Evolutionary conservation across 2,329 filamentous ascomycete species (phyloP).

Genomic region (Zymoseptoria crescenta): DNA sequence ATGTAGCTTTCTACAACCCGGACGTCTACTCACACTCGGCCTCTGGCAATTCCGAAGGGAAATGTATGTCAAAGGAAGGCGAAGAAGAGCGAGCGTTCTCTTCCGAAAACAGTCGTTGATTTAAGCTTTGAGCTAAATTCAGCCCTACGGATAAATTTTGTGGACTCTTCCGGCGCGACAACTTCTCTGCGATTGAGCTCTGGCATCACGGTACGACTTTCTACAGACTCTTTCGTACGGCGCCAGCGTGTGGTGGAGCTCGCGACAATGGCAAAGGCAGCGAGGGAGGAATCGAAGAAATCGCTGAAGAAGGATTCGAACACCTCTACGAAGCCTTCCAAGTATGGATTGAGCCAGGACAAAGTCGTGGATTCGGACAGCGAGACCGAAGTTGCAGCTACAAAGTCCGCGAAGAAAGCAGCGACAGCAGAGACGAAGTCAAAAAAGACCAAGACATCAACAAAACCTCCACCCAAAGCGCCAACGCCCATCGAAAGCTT

Average conservation of each 20-base stretch:
- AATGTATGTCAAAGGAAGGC: neutral
- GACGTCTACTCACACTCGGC: too few relatives aligned
- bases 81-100: neutral
- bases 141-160: neutral
- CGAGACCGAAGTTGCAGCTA: constrained; percentile 26
- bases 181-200: neutral
- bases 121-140: neutral
- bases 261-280: constrained; percentile 3
- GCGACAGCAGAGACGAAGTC: neutral
- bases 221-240: neutral
- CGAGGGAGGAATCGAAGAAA: constrained; percentile 13
- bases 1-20: too few relatives aligned
- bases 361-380: constrained; percentile 24
- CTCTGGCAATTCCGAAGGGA: too few relatives aligned
- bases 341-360: constrained; percentile 15
- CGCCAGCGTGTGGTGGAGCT: constrained; percentile 4
- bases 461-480: constrained; percentile 3
- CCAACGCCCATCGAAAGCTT: constrained; percentile 6
- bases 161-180: neutral
- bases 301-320: constrained; percentile 12
- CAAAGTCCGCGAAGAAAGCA: constrained; percentile 4
- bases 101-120: neutral
- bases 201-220: neutral
- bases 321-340: constrained; percentile 6
- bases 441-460: constrained; percentile 5